Base-by-base conservation (phyloP, 2,329 filamentous ascomycete species). In the Elsinoe australis region DNA sequence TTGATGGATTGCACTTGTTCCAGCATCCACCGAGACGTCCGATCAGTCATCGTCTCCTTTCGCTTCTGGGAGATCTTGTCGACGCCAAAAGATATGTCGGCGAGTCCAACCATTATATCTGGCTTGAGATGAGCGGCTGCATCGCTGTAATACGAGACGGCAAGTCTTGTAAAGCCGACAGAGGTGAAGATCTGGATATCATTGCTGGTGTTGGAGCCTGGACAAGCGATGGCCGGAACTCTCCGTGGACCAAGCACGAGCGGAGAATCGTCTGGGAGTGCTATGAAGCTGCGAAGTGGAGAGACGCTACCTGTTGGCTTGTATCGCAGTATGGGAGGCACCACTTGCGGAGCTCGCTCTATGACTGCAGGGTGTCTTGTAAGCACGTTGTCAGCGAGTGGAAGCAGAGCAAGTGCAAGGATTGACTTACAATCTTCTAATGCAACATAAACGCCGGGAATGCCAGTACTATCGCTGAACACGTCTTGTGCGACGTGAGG, bases 401-500 rank as follows among this genome's bases (percentile, higher is more conserved):
- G 10, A 19, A 46, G 19, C 19, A 24, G 14, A 3, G 22, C 17
- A 21, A 14, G 12, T 32, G n/a, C 21, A 15, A 18, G 2, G 21
- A 12, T 24, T 19, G 38, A 65, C 85, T 67, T 74, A 95, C 92
- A 96, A 66, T 98, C 92, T 72, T 98, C 92, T 21, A 96, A 70
- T 0, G 84, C 86, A 59, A 92, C 71, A 62, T 94, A 94, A 2
- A 86, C 73, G 19, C 84, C 85, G 21, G 71, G 70, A 51, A 94
- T 72, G 4, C 75, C 63, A 1, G 82, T 80, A 58, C 83, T 72
- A 49, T 79, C 81, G 32, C 68, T 64, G 55, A 92, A 72, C 52
- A 84, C 84, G 70, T 98, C 92, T 31, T 88, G 89, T 2, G 89
- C 85, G 54, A 98, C 68, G 68, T 98, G 92, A 45, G 92, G 88